Conservation (phyloP, 192 early-diverging fungal species). For the Rhizoclosmatium globosum region DNA sequence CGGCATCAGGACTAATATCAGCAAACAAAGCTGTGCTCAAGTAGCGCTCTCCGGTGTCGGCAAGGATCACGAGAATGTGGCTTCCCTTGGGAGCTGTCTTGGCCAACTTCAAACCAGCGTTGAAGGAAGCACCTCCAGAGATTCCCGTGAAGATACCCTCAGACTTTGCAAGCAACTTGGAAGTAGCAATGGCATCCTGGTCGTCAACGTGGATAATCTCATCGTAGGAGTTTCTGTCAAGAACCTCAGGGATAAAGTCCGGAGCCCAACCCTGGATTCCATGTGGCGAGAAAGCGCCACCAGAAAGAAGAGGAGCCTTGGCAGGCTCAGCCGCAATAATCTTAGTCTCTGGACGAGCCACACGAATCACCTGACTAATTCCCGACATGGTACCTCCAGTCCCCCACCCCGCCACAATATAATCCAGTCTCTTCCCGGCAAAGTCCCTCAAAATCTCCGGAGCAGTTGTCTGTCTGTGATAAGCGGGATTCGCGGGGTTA, state of each 20-base stretch:
- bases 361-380: conserved; percentile 21
- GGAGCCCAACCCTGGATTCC: conserved; percentile 49
- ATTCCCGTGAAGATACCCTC: conserved; percentile 50
- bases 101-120: conserved; percentile 38
- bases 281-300: conserved; percentile 33
- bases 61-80: conserved; percentile 42
- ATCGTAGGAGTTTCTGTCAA: conserved; percentile 41
- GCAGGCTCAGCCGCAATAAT: conserved; percentile 45
- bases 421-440: conserved; percentile 37
- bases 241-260: conserved; percentile 45
- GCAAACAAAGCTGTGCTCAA: conserved; percentile 48
- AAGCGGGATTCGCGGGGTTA: conserved; percentile 52
- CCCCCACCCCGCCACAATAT: conserved; percentile 48
- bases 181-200: conserved; percentile 42
- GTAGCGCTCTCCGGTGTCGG: conserved; percentile 49
- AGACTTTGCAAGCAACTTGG: conserved; percentile 43
- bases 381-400: conserved; percentile 44
- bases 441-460: conserved; percentile 49
- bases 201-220: conserved; percentile 34
- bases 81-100: conserved; percentile 32
- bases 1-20: conserved; percentile 39
- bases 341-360: conserved; percentile 40
- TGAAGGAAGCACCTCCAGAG: conserved; percentile 40
- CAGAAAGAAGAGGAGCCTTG: conserved; percentile 35
- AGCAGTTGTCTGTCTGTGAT: conserved; percentile 49